Evolutionary conservation across 2,329 filamentous ascomycete genomes (phyloP), one percentile per base, ranked within the genome.

Genomic region (Zymoseptoria passerinii): DNA sequence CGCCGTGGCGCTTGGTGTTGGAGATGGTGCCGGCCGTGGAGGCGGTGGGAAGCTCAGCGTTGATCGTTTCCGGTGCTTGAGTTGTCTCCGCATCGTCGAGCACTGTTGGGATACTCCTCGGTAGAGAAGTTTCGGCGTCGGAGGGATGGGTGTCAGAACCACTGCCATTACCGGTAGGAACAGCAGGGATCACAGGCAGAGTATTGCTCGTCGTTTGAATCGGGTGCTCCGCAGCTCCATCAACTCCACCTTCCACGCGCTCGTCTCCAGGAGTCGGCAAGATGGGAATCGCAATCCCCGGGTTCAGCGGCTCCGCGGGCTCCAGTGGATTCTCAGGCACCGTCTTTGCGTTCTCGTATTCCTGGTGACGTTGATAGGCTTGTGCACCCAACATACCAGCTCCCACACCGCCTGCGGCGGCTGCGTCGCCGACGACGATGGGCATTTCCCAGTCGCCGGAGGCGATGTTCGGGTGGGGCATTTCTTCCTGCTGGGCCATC

Each of bases 381-480:
- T 67, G 63, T 10, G 63, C 54, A n/a, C 66, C 66, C 9, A 67
- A 50, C 8, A 59, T 68, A 7, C 75, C 75, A 28, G 74, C 76
- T 50, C 76, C 76, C 29, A 66, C 73, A 35, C 75, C 76, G 4
- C 23, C 50, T 8, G 73, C 77, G 19, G 64, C 72, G 5, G 61
- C 70, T 10, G 75, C 77, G n/a, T 73, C 75, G 35, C 79, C 78
- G 20, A 75, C 77, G 53, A 72, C 72, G 49, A 51, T 59, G 62
- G 62, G 59, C 35, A 44, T 44, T 44, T 44, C 35, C 35, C 35
- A 44, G 13, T 44, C 35, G 35, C 35, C 35, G 13, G 35, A 44
- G 35, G 35, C 35, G 13, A 44, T 13, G 16, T 44, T 44, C 5
- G 35, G 35, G 35, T 44, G 35, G 13, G 35, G 35, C 35, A 44